phyloP scores from a whole-genome alignment of 306 rosid species.

The Quercus robur region DNA sequence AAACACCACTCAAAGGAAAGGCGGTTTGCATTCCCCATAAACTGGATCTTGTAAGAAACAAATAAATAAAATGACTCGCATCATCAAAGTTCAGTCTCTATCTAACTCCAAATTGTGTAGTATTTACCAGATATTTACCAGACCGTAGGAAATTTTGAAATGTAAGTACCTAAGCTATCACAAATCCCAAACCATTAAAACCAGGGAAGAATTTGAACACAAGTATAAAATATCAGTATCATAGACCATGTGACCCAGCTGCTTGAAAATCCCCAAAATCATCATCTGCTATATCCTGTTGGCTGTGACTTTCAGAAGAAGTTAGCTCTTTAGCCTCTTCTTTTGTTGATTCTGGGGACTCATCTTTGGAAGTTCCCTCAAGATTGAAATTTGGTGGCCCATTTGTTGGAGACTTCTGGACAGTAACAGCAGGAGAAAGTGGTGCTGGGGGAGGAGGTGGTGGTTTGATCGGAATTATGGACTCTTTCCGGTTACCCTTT shows the following conservation, averaged over 20 bases:
- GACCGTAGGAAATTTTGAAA: constrained; percentile 10
- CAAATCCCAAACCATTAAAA: constrained; percentile 13
- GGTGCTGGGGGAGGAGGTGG: constrained; percentile 89
- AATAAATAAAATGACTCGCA: background rate
- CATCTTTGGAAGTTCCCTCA: constrained; percentile 39
- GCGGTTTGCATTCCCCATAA: background rate
- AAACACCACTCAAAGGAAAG: background rate
- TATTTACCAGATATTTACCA: constrained; percentile 23
- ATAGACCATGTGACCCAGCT: constrained; percentile 47
- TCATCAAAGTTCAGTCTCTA: background rate
- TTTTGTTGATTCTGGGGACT: constrained; percentile 20
- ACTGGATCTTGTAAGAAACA: background rate
- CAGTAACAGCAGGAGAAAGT: constrained; percentile 44
- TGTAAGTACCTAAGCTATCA: constrained; percentile 27
- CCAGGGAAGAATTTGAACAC: background rate
- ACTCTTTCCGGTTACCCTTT: constrained; percentile 53
- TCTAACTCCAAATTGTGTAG: constrained; percentile 15
- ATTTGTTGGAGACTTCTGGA: constrained; percentile 35
- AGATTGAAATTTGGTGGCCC: constrained; percentile 44
- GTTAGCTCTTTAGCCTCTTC: constrained; percentile 29
- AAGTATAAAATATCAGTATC: constrained; percentile 9
- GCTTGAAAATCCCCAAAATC: constrained; percentile 95
- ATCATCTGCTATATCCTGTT: constrained; percentile 59
- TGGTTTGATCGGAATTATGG: constrained; percentile 49
- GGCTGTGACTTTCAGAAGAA: constrained; percentile 40